These are phyloP conservation scores for Taphrina communis DNA, from an alignment of 1,139 yeast species.

Conservation along the genomic window DNA sequence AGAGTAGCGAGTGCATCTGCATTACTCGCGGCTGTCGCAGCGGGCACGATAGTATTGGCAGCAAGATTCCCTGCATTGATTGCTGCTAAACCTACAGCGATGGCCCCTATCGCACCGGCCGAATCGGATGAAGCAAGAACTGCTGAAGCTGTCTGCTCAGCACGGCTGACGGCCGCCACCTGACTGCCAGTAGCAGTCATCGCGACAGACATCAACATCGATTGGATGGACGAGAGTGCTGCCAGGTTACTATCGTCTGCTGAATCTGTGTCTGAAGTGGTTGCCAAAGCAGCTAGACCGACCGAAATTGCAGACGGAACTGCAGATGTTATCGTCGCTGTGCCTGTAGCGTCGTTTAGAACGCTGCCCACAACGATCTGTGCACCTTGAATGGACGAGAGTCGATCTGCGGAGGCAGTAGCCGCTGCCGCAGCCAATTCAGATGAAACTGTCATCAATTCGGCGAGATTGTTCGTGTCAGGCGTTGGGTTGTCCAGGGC, in stretches of 20 bases:
- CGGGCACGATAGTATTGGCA: background rate
- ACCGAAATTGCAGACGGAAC: conserved; percentile 9
- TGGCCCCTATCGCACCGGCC: conserved; percentile 4
- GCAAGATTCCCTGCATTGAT: background rate
- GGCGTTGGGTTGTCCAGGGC: background rate
- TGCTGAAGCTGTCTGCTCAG: conserved; percentile 23
- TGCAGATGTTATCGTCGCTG: background rate
- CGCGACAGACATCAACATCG: background rate
- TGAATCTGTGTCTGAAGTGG: background rate
- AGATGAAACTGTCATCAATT: background rate
- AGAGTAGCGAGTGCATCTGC: conserved; percentile 9
- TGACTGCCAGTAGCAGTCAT: conserved; percentile 11
- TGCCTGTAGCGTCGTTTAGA: conserved; percentile 6
- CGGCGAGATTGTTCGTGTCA: background rate
- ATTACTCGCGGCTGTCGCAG: background rate
- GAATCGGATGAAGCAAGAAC: conserved; percentile 6
- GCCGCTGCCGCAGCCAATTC: conserved; percentile 1
- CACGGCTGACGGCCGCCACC: background rate
- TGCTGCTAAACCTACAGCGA: conserved; percentile 11
- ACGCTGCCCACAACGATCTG: conserved; percentile 7
- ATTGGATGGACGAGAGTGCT: conserved; percentile 8
- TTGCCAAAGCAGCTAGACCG: conserved; percentile 16
- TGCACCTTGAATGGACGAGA: conserved; percentile 4
- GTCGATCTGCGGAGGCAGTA: conserved; percentile 10
- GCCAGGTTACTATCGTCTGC: conserved; percentile 1